Base-by-base conservation (phyloP, 2,329 filamentous ascomycete species). In the Cryphonectria japonica region DNA sequence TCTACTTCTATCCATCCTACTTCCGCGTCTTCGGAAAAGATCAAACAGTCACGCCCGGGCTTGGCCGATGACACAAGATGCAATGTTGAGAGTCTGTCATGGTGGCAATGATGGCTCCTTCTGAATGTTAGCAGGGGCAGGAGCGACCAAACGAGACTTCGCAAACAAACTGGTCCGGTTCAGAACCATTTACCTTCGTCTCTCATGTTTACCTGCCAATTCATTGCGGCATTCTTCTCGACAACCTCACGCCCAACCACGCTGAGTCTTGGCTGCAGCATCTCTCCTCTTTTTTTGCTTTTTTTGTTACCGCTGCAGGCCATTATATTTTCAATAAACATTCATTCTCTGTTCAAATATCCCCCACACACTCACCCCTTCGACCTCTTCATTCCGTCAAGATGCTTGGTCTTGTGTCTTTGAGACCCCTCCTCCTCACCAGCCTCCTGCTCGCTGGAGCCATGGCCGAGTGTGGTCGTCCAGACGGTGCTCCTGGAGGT, bases 361-460 rank as follows among this genome's bases (percentile, higher is more conserved):
- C 13, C 26, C 39, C 19, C n/a, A 39, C 19, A 29, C 3, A n/a
- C 7, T 32, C 41, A 43, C 46, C 37, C 14, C 46, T 19, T 9
- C 5, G 7, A 41, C 11, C 26, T 29, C 16, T 64, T 5, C 39
- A 16, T 16, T n/a, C 13, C 14, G n/a, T 11, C 52, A 61, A 32
- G 50, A 67, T 67, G 66, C 26, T 61, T 39, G 13, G 39, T 8
- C 54, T 37, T 4, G n/a, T 39, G 19, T 32, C 39, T 19, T 29
- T 67, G n/a, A n/a, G 4, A 9, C 29, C 39, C 5, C n/a, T 61
- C 29, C 13, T 67, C 39, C 39, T 52, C 32, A 41, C 59, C 39
- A n/a, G 65, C 16, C 46, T 72, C 16, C 5, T 72, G 63, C 41
- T 64, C 50, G 46, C 29, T n/a, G 64, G 68, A 52, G 68, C 41